Evolutionary conservation across 2,329 filamentous ascomycete species (phyloP).

Genomic region (Aspergillus flavus): DNA sequence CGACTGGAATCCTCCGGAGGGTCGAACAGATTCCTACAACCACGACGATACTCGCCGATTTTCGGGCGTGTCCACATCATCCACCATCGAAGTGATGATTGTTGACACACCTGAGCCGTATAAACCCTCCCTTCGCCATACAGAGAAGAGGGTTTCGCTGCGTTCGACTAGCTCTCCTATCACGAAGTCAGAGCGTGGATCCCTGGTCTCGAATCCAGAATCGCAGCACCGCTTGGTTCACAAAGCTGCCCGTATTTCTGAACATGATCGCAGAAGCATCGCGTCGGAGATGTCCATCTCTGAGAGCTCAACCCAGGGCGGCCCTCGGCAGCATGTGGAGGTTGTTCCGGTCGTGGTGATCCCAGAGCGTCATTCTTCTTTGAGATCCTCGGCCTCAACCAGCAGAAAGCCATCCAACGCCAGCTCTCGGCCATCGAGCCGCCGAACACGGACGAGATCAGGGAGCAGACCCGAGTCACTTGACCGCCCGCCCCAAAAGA

Average conservation of each 20-base stretch:
- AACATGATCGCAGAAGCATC: constrained; percentile 48
- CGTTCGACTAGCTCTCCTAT: constrained; percentile 51
- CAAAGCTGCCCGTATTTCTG: constrained; percentile 53
- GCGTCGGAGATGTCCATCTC: constrained; percentile 46
- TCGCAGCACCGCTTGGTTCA: constrained; percentile 54
- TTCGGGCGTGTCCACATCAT: constrained; percentile 55
- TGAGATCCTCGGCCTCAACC: constrained; percentile 41
- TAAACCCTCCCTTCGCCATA: constrained; percentile 54
- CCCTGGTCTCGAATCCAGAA: constrained; percentile 45
- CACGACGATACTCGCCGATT: constrained; percentile 42
- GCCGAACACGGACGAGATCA: constrained; percentile 40
- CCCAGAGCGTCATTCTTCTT: constrained; percentile 49
- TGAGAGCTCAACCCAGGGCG: constrained; percentile 33
- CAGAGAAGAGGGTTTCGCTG: constrained; percentile 55
- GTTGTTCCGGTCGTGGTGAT: constrained; percentile 52
- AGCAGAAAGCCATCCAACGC: constrained; percentile 42
- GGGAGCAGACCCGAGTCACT: constrained; percentile 35
- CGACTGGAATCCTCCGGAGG: constrained; percentile 48
- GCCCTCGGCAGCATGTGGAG: constrained; percentile 37
- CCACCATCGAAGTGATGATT: constrained; percentile 60
- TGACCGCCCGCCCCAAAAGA: constrained; percentile 36
- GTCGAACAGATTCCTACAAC: constrained; percentile 30
- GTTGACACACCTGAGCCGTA: constrained; percentile 53
- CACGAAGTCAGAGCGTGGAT: constrained; percentile 48
- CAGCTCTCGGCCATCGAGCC: constrained; percentile 42